These are phyloP conservation scores for Aristolochia californica DNA, from an alignment of 164 flowering plant species.

Conservation along the genomic window DNA sequence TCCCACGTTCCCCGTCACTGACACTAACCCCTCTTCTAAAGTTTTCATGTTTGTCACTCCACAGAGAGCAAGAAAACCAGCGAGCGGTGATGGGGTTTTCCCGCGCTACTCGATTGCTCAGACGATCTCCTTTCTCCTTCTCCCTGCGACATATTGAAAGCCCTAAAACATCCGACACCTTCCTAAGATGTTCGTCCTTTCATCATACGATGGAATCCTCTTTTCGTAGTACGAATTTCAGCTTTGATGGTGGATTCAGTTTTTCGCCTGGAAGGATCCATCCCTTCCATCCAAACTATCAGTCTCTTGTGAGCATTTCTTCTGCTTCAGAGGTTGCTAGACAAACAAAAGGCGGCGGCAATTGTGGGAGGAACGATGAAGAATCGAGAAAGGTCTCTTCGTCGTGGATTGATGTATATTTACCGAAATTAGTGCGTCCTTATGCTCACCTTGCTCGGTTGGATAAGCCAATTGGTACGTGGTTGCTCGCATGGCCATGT, in stretches of 20 bases:
- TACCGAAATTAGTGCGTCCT: conserved; percentile 41
- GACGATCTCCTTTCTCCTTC: conserved; percentile 8
- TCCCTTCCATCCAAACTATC: not conserved
- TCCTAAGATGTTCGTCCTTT: not conserved
- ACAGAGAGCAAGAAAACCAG: not conserved
- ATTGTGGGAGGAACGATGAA: conserved; percentile 4
- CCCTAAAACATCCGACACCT: conserved; percentile 3
- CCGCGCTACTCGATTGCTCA: conserved; percentile 25
- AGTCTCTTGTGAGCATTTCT: conserved; percentile 2
- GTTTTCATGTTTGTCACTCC: too few relatives aligned
- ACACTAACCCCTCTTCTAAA: too few relatives aligned
- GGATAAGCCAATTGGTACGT: conserved; percentile 92
- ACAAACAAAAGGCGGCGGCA: conserved; percentile 7
- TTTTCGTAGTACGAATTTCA: not conserved
- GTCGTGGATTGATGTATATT: conserved; percentile 73
- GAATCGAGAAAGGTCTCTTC: conserved; percentile 5
- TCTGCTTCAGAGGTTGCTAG: conserved; percentile 11
- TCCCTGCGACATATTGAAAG: conserved; percentile 2
- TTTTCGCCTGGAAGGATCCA: not conserved
- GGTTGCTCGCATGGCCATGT: conserved; percentile 98
- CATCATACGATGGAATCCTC: conserved; percentile 4
- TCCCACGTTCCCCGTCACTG: too few relatives aligned
- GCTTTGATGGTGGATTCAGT: not conserved
- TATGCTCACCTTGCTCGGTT: conserved; percentile 90
- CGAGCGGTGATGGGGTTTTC: conserved; percentile 25